These are phyloP conservation scores for Calonectria pseudoturangicola DNA, from an alignment of 2,329 filamentous ascomycete genomes.

Conservation along the genomic window DNA sequence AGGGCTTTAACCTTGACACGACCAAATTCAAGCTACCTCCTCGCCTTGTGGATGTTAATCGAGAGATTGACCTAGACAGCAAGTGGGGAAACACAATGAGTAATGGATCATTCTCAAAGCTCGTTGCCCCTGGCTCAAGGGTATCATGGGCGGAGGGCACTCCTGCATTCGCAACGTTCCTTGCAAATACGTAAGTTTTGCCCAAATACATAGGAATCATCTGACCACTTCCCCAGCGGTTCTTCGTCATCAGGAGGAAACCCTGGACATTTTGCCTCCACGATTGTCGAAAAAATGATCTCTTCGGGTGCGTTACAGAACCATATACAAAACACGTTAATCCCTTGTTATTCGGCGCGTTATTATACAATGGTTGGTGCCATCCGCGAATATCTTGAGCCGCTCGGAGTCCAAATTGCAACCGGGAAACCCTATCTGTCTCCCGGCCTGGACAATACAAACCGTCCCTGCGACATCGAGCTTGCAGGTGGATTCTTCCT, in stretches of 20 bases:
- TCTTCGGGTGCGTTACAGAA: conserved; percentile 11
- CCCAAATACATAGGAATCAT: not conserved
- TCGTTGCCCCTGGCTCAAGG: conserved; percentile 76
- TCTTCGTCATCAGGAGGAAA: conserved; percentile 19
- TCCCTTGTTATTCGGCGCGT: conserved; percentile 14
- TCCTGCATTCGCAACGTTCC: conserved; percentile 26
- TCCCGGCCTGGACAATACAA: not conserved
- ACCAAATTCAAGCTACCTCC: conserved; percentile 1
- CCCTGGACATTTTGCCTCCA: conserved; percentile 13
- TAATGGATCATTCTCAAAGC: conserved; percentile 81
- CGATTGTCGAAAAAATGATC: conserved; percentile 22
- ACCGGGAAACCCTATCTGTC: conserved; percentile 19
- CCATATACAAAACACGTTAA: conserved; percentile 20
- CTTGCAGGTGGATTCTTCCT: conserved; percentile 25
- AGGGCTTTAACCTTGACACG: conserved; percentile 64
- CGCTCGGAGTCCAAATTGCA: conserved; percentile 11
- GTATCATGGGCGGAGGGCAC: conserved; percentile 60
- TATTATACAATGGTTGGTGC: conserved; percentile 28
- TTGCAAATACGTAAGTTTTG: conserved; percentile 23
- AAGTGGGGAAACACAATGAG: conserved; percentile 77
- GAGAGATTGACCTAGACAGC: conserved; percentile 3
- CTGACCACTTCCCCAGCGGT: conserved; percentile 1
- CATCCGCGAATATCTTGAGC: conserved; percentile 26
- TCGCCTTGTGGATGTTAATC: conserved; percentile 23
- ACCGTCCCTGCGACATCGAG: too few species aligned